These are phyloP conservation scores for Candida buenavistaensis DNA, from an alignment of 1,139 yeast genomes.

Conservation along the genomic window DNA sequence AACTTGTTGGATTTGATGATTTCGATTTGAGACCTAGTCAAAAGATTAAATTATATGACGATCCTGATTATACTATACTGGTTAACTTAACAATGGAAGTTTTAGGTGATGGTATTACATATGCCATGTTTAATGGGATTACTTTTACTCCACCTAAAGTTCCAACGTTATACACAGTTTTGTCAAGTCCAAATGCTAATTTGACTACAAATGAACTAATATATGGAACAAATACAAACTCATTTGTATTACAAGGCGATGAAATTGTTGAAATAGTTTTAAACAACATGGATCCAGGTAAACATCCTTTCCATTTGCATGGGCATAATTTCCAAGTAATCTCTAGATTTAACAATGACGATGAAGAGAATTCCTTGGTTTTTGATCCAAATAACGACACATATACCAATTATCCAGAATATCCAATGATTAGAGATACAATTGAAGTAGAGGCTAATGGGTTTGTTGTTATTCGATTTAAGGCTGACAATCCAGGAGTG, in stretches of 20 bases:
- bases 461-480: constrained; percentile 58
- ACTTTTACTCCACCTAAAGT: constrained; percentile 79
- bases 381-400: constrained; percentile 40
- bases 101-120: constrained; percentile 78
- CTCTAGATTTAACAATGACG: constrained; percentile 35
- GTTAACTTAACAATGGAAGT: constrained; percentile 77
- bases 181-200: constrained; percentile 53
- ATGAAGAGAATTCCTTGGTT: constrained; percentile 36
- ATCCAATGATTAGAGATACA: constrained; percentile 73
- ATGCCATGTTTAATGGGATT: constrained; percentile 86
- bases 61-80: constrained; percentile 64
- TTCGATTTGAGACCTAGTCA: constrained; percentile 60
- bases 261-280: constrained; percentile 67
- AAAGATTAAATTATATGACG: constrained; percentile 52
- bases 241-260: constrained; percentile 68
- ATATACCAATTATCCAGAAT: constrained; percentile 33
- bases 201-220: constrained; percentile 43
- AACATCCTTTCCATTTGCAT: constrained; percentile 87
- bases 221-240: constrained; percentile 77
- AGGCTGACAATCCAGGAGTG: constrained; percentile 61
- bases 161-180: constrained; percentile 76
- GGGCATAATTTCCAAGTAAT: constrained; percentile 74
- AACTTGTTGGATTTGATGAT: constrained; percentile 60
- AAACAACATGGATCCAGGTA: constrained; percentile 73
- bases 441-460: constrained; percentile 66